A percentile compares a stretch with the other conserved stretches of the same genome.
These are phyloP conservation scores for Trypanosomatidae sp. DNA, from an alignment of 208 protist genomes.

Conservation along the genomic window DNA sequence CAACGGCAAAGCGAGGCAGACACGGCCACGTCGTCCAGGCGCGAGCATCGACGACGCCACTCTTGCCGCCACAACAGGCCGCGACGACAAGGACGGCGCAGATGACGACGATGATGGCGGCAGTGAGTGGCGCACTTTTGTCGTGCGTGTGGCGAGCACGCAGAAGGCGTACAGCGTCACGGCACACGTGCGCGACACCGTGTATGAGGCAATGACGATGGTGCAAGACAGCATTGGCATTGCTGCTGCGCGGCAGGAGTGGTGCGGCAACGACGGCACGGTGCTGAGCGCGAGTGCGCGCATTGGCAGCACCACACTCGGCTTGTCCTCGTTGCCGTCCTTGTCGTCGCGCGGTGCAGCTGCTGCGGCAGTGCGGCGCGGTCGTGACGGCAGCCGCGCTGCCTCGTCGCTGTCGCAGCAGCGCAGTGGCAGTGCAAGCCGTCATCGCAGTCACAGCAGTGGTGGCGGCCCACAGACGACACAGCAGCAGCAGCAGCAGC, in stretches of 20 bases:
- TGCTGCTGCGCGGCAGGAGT: constrained; percentile 53
- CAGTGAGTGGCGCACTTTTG: constrained; percentile 23
- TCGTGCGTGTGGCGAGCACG: constrained; percentile 32
- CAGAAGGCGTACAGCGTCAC: constrained; percentile 78
- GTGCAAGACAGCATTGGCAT: constrained; percentile 69
- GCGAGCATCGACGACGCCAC: no score
- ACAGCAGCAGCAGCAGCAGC: background rate
- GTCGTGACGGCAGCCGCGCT: no score
- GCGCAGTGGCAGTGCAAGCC: no score
- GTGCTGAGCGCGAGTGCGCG: constrained; percentile 17
- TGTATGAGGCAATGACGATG: constrained; percentile 70
- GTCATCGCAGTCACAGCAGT: constrained; percentile 18
- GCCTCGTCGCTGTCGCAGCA: no score
- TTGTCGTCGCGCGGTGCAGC: no score
- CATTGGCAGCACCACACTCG: constrained; percentile 46
- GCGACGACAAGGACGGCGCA: no score
- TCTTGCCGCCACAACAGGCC: no score
- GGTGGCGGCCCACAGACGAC: background rate
- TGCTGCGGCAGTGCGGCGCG: no score
- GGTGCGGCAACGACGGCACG: constrained; percentile 13
- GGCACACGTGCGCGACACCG: constrained; percentile 54
- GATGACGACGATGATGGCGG: no score
- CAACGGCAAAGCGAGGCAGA: no score
- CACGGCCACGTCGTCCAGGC: no score
- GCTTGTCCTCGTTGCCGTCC: no score